phyloP scores from a whole-genome alignment of 2,329 filamentous ascomycete genomes.

The Thelonectria blattea region DNA sequence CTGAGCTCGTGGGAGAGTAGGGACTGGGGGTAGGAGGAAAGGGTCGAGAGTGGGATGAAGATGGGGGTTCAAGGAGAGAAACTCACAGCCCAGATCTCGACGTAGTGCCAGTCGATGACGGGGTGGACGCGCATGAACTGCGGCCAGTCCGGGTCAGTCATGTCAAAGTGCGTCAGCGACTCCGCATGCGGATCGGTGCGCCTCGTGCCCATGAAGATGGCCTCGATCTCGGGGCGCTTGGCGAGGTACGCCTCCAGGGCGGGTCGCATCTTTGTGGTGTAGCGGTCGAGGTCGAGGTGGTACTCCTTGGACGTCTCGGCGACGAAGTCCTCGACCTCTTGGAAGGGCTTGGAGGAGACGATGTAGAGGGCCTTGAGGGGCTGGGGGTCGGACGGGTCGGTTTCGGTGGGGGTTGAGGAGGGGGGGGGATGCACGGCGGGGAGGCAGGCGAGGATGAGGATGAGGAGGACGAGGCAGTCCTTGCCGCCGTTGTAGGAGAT shows the following conservation, averaged over 20 bases:
- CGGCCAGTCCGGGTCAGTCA: slow-evolving; percentile 90
- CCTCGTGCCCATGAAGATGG: slow-evolving; percentile 66
- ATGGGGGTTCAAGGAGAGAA: not conserved
- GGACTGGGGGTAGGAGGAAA: not conserved
- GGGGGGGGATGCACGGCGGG: slow-evolving; percentile 45
- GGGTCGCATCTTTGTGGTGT: slow-evolving; percentile 78
- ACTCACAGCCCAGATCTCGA: slow-evolving; percentile 90
- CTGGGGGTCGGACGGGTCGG: slow-evolving; percentile 39
- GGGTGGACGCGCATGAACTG: slow-evolving; percentile 92
- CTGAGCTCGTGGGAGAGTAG: not conserved
- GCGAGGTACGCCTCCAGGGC: slow-evolving; percentile 79
- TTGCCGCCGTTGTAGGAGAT: slow-evolving; percentile 98
- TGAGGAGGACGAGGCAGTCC: slow-evolving; percentile 90
- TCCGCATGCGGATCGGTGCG: slow-evolving; percentile 92
- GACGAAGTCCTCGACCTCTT: slow-evolving; percentile 87
- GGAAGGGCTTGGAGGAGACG: slow-evolving; percentile 81
- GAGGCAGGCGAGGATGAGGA: slow-evolving; percentile 78
- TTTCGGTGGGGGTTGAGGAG: slow-evolving; percentile 22
- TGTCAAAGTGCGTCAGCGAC: slow-evolving; percentile 79
- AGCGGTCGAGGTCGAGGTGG: slow-evolving; percentile 76
- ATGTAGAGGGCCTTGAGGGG: slow-evolving; percentile 86
- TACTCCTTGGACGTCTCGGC: slow-evolving; percentile 68
- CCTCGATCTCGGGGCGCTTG: slow-evolving; percentile 70
- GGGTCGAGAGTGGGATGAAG: not conserved
- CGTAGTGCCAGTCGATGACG: slow-evolving; percentile 92